A percentile compares a stretch with the other conserved stretches of the same genome.
Conservation (phyloP, 331 rosid genomes). For the Saraca asoca region DNA sequence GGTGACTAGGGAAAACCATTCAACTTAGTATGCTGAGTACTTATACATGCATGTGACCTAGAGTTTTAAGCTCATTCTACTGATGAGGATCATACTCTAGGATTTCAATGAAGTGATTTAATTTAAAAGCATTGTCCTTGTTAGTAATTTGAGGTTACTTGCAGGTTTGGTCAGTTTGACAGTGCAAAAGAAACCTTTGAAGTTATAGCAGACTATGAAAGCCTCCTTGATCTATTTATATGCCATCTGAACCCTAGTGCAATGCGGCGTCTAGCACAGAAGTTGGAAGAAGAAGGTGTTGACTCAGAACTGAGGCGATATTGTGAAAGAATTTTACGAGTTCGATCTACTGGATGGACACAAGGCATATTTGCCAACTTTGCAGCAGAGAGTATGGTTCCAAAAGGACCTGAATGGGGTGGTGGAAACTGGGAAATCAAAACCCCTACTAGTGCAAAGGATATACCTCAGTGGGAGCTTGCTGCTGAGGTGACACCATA, state of each 20-base stretch:
- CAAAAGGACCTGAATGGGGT: conserved; percentile 99
- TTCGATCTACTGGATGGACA: conserved; percentile 96
- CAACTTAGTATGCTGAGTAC: background rate
- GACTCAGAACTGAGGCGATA: conserved; percentile 96
- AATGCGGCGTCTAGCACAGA: conserved; percentile 98
- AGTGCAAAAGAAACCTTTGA: conserved; percentile 97
- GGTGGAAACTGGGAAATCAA: conserved; percentile 99
- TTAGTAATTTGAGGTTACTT: conserved; percentile 15
- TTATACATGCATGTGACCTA: too few relatives aligned
- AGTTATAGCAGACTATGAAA: conserved; percentile 82
- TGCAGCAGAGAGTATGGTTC: conserved; percentile 99
- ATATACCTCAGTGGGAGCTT: conserved; percentile 96
- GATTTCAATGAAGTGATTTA: too few relatives aligned
- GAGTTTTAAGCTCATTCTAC: too few relatives aligned
- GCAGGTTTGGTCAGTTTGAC: conserved; percentile 99
- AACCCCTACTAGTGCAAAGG: conserved; percentile 83
- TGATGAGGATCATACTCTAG: too few relatives aligned
- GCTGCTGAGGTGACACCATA: conserved; percentile 96
- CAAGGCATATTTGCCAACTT: conserved; percentile 98
- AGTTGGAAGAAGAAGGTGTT: conserved; percentile 93
- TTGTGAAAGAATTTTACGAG: conserved; percentile 93
- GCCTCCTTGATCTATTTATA: conserved; percentile 92
- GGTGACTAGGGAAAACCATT: conserved; percentile 38
- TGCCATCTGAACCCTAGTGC: conserved; percentile 99
- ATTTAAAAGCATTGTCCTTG: too few relatives aligned